These are phyloP conservation scores for Collybia sp. DNA, from an alignment of 768 basidiomycete species.

Conservation along the genomic window DNA sequence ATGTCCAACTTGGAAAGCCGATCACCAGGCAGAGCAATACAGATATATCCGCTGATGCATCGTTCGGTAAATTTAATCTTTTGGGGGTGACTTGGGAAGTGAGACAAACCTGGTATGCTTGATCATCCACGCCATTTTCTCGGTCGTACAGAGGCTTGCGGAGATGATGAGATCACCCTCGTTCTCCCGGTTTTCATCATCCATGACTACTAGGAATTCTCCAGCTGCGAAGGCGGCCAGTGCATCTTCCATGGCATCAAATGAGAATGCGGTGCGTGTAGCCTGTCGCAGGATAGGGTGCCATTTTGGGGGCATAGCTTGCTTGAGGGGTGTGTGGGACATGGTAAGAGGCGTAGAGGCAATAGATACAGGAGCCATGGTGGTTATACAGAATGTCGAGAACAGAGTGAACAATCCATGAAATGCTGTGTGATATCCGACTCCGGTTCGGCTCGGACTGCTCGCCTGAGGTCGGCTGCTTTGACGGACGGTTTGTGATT, in stretches of 20 bases:
- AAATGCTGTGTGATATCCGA: too few species aligned
- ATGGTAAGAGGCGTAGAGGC: too few species aligned
- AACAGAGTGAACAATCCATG: too few species aligned
- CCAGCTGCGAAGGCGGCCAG: constrained; percentile 71
- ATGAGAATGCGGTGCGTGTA: constrained; percentile 46
- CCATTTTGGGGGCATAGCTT: constrained; percentile 19
- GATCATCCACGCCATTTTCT: constrained; percentile 99
- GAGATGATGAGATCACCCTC: constrained; percentile 96
- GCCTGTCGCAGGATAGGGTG: constrained; percentile 25
- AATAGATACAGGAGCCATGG: too few species aligned
- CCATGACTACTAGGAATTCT: constrained; percentile 96
- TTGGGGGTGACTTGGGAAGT: not conserved
- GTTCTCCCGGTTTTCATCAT: constrained; percentile 94
- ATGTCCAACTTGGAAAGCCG: constrained; percentile 77
- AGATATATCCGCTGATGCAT: constrained; percentile 80
- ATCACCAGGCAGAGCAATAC: constrained; percentile 74
- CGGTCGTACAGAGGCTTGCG: constrained; percentile 77
- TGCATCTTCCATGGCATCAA: constrained; percentile 81
- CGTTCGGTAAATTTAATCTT: not conserved
- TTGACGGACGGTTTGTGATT: constrained; percentile 23
- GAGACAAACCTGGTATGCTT: constrained; percentile 81
- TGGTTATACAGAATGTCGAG: too few species aligned
- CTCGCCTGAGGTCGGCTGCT: too few species aligned
- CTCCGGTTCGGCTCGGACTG: too few species aligned
- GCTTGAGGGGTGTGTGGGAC: too few species aligned